A percentile compares a stretch with the other conserved stretches of the same genome.
Conservation (phyloP, 2,329 filamentous ascomycete genomes). For the Chaetomiaceae sp. region DNA sequence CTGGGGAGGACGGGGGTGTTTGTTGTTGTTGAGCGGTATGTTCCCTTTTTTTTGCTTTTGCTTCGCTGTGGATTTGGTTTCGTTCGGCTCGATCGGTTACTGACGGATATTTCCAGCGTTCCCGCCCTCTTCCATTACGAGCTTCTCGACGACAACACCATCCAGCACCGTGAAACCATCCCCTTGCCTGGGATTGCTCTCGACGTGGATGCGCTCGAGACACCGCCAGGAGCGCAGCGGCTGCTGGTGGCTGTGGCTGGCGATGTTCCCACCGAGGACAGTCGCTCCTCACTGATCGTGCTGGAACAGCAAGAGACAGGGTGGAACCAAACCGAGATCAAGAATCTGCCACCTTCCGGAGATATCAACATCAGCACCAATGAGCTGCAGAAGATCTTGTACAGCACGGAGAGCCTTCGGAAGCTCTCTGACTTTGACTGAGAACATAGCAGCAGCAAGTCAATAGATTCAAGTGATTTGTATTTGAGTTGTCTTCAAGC, state of each 20-base stretch:
- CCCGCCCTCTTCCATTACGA: conserved; percentile 61
- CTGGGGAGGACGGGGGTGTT: conserved; percentile 29
- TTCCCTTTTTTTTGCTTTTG: no score
- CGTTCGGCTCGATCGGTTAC: no score
- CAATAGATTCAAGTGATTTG: no score
- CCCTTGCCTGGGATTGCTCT: conserved; percentile 60
- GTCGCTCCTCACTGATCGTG: conserved; percentile 16
- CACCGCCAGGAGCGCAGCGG: conserved; percentile 18
- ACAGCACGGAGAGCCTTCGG: conserved; percentile 42
- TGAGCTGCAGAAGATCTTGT: conserved; percentile 39
- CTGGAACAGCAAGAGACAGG: conserved; percentile 10
- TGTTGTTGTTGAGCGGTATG: conserved; percentile 41
- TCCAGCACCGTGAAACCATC: conserved; percentile 47
- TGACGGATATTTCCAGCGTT: conserved; percentile 32
- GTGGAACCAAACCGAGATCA: conserved; percentile 3
- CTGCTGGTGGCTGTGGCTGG: conserved; percentile 39
- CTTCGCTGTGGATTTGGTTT: no score
- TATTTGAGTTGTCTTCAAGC: no score
- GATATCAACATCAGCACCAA: conserved; percentile 32
- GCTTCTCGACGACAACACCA: conserved; percentile 36
- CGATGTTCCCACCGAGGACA: conserved; percentile 16
- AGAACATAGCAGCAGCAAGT: not conserved
- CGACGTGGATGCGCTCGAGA: conserved; percentile 36
- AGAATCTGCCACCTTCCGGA: conserved; percentile 14
- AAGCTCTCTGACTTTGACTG: conserved; percentile 36